Evolutionary conservation across 2,329 filamentous ascomycete species (phyloP).

Genomic region (Cryphonectria parasitica): DNA sequence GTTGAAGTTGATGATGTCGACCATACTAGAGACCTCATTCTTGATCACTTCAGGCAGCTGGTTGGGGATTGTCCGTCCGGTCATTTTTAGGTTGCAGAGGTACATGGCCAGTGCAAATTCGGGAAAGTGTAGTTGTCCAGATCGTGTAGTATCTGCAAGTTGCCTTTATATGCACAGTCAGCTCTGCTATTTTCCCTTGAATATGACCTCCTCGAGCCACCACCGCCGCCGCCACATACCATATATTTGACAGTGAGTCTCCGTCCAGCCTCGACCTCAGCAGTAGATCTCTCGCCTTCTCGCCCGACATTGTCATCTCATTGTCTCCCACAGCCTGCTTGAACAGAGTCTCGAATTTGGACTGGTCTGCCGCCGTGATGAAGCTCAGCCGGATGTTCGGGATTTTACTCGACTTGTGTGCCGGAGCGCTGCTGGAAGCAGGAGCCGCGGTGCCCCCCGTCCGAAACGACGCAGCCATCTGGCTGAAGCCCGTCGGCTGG

Average conservation of each 20-base stretch:
- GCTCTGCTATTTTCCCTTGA: background rate
- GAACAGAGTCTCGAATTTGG: conserved; percentile 97
- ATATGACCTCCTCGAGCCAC: background rate
- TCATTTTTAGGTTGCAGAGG: conserved; percentile 90
- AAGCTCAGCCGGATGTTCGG: conserved; percentile 94
- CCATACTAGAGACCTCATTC: conserved; percentile 99
- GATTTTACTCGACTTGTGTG: conserved; percentile 69
- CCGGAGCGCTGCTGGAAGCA: conserved; percentile 51
- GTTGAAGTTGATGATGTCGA: conserved; percentile 97
- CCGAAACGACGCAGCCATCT: conserved; percentile 71
- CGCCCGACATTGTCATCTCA: conserved; percentile 85
- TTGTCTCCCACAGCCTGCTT: conserved; percentile 88
- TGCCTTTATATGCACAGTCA: conserved; percentile 60
- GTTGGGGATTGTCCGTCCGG: conserved; percentile 78
- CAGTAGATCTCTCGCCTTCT: conserved; percentile 88
- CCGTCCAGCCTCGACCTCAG: conserved; percentile 87
- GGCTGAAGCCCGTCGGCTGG: conserved; percentile 66
- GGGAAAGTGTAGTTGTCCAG: conserved; percentile 93
- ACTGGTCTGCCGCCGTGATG: conserved; percentile 91
- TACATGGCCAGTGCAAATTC: conserved; percentile 99
- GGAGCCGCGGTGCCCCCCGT: conserved; percentile 51
- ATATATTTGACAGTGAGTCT: conserved; percentile 88
- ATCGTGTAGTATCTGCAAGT: conserved; percentile 92
- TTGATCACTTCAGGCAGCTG: conserved; percentile 81
- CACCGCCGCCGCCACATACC: conserved; percentile 55